Evolutionary conservation across 2,329 filamentous ascomycete genomes (phyloP), one percentile per base, ranked within the genome.

Genomic region (Trichoderma hamatum): DNA sequence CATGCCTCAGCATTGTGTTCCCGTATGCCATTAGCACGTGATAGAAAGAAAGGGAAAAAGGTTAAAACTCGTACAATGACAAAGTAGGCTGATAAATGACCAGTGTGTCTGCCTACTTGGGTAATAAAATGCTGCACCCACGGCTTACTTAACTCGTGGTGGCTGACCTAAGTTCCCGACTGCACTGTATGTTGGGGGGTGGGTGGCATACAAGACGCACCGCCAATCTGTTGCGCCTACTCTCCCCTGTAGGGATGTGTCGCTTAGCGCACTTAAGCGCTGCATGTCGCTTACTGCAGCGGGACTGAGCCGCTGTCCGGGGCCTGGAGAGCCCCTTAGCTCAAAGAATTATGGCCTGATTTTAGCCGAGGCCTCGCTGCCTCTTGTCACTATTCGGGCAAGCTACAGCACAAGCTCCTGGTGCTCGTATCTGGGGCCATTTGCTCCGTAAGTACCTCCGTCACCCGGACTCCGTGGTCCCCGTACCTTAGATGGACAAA

Each of bases 221-320:
- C 34, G 63, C 63, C 24, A 56, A 64, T 55, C 52, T 62, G 30
- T 26, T 66, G 66, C 58, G 56, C 49, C 34, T 69, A 39, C 36
- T 43, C 16, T 43, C 19, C 39, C n/a, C 19, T 19, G 39, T n/a
- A 58, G 52, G 51, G 55, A 63, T 68, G 68, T 32, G 62, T 71
- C 70, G 68, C 68, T 68, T 68, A 68, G 66, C 66, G 66, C 66
- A 68, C 28, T 68, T 68, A 68, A 68, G 66, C 66, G 66, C 66
- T 62, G 58, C 58, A 62, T 62, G 56, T 68, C 66, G 66, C 66
- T 68, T 68, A 68, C 56, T 61, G 28, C 54, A 59, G 64, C 64
- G 39, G 46, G 61, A 49, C 65, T 60, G 65, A 61, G 55, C 49
- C 32, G 55, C 55, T 61, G 56, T 46, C 43, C 60, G 43, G 39